Conservation (phyloP, 1,139 yeast genomes). For the Yamadazyma diddensiae region DNA sequence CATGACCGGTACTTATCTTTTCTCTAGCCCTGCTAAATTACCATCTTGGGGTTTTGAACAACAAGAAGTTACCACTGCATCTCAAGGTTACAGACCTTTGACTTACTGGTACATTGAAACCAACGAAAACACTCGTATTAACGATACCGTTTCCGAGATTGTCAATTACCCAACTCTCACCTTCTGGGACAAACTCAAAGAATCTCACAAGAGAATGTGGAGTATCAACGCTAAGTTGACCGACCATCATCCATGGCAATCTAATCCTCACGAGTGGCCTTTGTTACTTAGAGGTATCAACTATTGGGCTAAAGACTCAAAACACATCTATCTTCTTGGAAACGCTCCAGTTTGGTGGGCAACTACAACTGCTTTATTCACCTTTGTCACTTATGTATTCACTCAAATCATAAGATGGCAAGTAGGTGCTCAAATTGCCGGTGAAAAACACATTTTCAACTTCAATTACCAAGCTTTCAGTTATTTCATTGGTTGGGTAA, state of each 20-base stretch:
- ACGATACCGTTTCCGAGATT: slow-evolving; percentile 22
- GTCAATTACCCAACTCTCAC: slow-evolving; percentile 61
- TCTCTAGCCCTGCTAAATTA: slow-evolving; percentile 79
- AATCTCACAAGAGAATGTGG: slow-evolving; percentile 91
- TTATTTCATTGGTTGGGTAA: slow-evolving; percentile 75
- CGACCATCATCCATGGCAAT: slow-evolving; percentile 83
- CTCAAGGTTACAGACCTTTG: slow-evolving; percentile 71
- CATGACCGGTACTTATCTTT: slow-evolving; percentile 83
- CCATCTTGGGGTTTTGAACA: slow-evolving; percentile 98
- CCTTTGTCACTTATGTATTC: slow-evolving; percentile 52
- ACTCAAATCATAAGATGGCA: slow-evolving; percentile 76
- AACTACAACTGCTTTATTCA: slow-evolving; percentile 55
- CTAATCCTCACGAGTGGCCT: slow-evolving; percentile 90
- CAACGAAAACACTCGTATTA: slow-evolving; percentile 47
- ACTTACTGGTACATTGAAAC: slow-evolving; percentile 88
- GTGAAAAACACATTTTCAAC: slow-evolving; percentile 57
- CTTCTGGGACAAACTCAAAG: slow-evolving; percentile 69
- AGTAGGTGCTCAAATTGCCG: slow-evolving; percentile 48
- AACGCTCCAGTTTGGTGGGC: slow-evolving; percentile 92
- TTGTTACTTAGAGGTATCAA: slow-evolving; percentile 85
- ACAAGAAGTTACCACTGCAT: slow-evolving; percentile 93
- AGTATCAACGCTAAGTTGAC: slow-evolving; percentile 79
- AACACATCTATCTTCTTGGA: slow-evolving; percentile 84
- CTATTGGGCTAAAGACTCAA: slow-evolving; percentile 81
- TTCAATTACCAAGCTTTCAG: slow-evolving; percentile 70